Conservation (phyloP, 139 green algal species). For the Picocystis salinarum region DNA sequence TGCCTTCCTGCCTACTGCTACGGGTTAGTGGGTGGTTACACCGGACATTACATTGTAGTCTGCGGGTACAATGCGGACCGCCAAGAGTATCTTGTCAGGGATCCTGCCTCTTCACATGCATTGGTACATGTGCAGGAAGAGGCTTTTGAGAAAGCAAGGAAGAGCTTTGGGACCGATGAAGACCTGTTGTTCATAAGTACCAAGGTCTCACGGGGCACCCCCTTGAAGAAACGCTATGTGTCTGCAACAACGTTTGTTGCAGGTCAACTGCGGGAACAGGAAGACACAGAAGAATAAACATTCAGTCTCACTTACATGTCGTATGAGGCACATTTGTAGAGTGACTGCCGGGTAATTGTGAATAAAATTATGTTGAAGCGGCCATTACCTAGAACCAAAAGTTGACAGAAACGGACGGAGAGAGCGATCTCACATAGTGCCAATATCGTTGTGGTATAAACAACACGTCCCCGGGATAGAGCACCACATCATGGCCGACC, state of each 20-base stretch:
- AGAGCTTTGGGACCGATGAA: conserved; percentile 50
- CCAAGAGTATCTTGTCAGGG: conserved; percentile 23
- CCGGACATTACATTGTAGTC: conserved; percentile 41
- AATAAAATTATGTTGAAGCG: too few species aligned
- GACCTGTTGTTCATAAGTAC: conserved; percentile 41
- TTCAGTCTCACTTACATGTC: too few species aligned
- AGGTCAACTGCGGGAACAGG: too few species aligned
- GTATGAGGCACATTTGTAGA: too few species aligned
- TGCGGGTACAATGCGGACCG: conserved; percentile 19
- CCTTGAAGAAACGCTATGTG: too few species aligned
- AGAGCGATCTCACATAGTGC: conserved; percentile 11
- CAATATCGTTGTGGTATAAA: conserved; percentile 5
- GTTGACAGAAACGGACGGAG: conserved; percentile 9
- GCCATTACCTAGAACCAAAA: conserved; percentile 18
- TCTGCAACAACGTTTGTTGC: too few species aligned
- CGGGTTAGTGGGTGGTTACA: conserved; percentile 14
- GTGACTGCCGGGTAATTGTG: too few species aligned
- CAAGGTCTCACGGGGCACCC: too few species aligned
- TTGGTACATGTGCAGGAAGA: conserved; percentile 7
- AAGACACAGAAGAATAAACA: too few species aligned
- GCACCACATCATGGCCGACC: background rate
- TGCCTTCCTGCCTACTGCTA: conserved; percentile 2
- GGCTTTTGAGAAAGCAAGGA: conserved; percentile 28
- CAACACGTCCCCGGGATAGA: conserved; percentile 7
- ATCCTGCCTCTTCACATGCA: conserved; percentile 22